Conservation (phyloP, 441 rosid genomes). For the Dalechampia spathulata region DNA sequence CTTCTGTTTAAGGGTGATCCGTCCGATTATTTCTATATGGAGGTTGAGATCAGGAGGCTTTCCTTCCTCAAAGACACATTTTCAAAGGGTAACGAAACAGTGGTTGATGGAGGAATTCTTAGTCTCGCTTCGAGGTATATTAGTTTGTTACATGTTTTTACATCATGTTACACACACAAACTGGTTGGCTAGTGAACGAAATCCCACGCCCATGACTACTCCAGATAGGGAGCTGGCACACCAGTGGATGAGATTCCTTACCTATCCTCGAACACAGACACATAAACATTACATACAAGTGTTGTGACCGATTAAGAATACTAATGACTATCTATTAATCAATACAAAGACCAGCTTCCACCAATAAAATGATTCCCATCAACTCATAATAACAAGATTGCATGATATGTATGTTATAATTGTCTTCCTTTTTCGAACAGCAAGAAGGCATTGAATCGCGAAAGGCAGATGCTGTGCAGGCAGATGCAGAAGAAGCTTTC, state of each 20-base stretch:
- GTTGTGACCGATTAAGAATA: no score
- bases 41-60: conserved; percentile 75
- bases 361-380: no score
- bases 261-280: no score
- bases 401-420: neutral
- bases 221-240: no score
- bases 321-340: no score
- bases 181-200: no score
- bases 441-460: conserved; percentile 51
- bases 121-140: conserved; percentile 51
- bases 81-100: conserved; percentile 34
- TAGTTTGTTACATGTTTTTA: neutral
- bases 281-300: no score
- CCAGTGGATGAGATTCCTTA: no score
- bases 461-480: conserved; percentile 68
- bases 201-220: no score
- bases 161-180: no score
- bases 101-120: conserved; percentile 21
- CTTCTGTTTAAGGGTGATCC: conserved; percentile 74
- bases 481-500: conserved; percentile 56
- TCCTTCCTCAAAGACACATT: conserved; percentile 58
- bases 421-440: conserved; percentile 28
- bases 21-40: conserved; percentile 74
- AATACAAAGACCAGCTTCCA: no score
- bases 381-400: no score